Evolutionary conservation across 2,329 filamentous ascomycete species (phyloP).

Genomic region (Juglanconis oblonga): DNA sequence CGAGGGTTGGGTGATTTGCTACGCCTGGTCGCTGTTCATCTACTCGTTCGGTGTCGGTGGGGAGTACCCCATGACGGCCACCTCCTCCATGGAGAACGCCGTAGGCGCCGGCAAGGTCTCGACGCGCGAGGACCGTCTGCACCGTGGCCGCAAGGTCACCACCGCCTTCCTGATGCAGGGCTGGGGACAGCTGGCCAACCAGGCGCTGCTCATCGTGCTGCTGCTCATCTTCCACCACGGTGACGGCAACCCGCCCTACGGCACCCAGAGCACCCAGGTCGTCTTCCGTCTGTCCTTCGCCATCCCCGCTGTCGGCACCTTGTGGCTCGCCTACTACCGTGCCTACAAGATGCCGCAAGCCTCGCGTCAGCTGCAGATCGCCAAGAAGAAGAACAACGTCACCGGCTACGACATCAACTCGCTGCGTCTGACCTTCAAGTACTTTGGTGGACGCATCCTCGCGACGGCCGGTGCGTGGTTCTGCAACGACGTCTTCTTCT

Average conservation of each 20-base stretch:
- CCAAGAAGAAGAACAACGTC: conserved; percentile 82
- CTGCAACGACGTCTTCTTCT: conserved; percentile 97
- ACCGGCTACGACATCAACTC: conserved; percentile 92
- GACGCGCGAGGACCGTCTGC: conserved; percentile 86
- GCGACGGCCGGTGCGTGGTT: conserved; percentile 91
- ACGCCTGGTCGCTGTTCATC: conserved; percentile 92
- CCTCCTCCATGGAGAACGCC: conserved; percentile 89
- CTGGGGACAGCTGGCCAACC: conserved; percentile 96
- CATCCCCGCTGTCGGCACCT: conserved; percentile 82
- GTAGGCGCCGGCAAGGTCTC: conserved; percentile 84
- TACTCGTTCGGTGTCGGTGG: conserved; percentile 72
- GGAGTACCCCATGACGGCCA: conserved; percentile 96
- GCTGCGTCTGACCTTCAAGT: conserved; percentile 70
- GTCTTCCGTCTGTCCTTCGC: conserved; percentile 91
- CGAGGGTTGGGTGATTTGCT: conserved; percentile 96
- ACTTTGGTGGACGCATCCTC: conserved; percentile 83
- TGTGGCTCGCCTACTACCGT: conserved; percentile 96
- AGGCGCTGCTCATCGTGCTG: conserved; percentile 81
- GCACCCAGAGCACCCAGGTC: conserved; percentile 74
- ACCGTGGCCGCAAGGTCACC: conserved; percentile 93
- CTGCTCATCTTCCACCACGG: conserved; percentile 87
- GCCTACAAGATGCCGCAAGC: conserved; percentile 91
- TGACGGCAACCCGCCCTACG: conserved; percentile 73
- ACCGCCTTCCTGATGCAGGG: conserved; percentile 98
- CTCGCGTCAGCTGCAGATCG: conserved; percentile 73